These are phyloP conservation scores for Lodderomyces jiufengensis DNA, from an alignment of 1,139 yeast genomes.

Conservation along the genomic window DNA sequence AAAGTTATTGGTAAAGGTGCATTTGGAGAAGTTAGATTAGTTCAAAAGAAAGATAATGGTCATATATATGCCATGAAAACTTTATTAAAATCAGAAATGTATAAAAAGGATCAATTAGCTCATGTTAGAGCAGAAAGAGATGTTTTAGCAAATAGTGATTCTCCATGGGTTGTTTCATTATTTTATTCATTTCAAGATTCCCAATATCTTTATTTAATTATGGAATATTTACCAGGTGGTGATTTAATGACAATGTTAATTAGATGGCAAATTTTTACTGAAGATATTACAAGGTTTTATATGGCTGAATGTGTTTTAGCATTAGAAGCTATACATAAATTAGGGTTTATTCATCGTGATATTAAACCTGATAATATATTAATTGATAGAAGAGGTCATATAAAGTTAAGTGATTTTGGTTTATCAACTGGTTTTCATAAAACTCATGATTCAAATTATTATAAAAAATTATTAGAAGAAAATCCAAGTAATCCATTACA, in stretches of 20 bases:
- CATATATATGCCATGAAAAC: conserved; percentile 86
- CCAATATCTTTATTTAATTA: conserved; percentile 69
- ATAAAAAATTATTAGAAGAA: conserved; percentile 67
- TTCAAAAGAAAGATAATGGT: conserved; percentile 80
- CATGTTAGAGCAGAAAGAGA: conserved; percentile 86
- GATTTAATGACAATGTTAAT: conserved; percentile 85
- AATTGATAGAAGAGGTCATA: conserved; percentile 77
- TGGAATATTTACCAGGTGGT: conserved; percentile 86
- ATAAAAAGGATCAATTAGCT: conserved; percentile 76
- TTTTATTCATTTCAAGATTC: conserved; percentile 80
- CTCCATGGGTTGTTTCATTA: conserved; percentile 83
- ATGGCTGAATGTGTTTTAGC: conserved; percentile 88
- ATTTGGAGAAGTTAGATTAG: conserved; percentile 78
- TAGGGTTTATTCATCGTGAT: conserved; percentile 78
- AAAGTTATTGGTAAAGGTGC: conserved; percentile 88
- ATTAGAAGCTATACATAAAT: conserved; percentile 75
- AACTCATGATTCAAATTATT: conserved; percentile 78
- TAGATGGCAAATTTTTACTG: conserved; percentile 83
- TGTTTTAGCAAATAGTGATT: conserved; percentile 78
- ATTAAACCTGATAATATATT: conserved; percentile 78
- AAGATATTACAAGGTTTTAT: conserved; percentile 77
- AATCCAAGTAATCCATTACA: conserved; percentile 24
- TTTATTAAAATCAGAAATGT: conserved; percentile 74
- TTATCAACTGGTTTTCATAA: conserved; percentile 81
- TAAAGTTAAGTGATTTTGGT: conserved; percentile 79